Conservation (phyloP, 352 stramenopile species). For the Phytophthora quininea region DNA sequence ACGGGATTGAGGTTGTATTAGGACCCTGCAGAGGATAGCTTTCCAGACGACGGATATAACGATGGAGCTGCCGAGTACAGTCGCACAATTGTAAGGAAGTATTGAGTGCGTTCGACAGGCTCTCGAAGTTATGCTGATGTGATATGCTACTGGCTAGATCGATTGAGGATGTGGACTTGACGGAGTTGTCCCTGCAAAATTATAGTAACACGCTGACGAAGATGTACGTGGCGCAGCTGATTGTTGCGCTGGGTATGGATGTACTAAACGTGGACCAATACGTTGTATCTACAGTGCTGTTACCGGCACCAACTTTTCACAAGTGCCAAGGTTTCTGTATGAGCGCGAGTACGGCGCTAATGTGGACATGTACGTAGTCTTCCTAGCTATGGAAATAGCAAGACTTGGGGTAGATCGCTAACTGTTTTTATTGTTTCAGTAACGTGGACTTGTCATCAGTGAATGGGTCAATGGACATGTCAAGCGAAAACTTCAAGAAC, state of each 20-base stretch:
- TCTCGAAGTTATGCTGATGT: too few species aligned
- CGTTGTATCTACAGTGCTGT: slow-evolving; percentile 25
- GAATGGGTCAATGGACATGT: not conserved
- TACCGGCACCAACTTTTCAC: slow-evolving; percentile 16
- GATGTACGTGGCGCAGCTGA: slow-evolving; percentile 1
- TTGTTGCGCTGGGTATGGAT: not conserved
- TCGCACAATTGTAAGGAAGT: not conserved
- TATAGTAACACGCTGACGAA: not conserved
- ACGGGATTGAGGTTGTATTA: too few species aligned
- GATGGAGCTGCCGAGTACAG: not conserved
- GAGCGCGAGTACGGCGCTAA: slow-evolving; percentile 23
- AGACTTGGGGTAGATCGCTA: too few species aligned
- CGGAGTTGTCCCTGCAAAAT: not conserved
- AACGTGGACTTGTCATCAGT: not conserved
- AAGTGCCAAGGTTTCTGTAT: slow-evolving; percentile 40
- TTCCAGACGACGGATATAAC: too few species aligned
- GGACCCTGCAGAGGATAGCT: too few species aligned
- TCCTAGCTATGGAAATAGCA: too few species aligned
- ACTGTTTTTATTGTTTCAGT: not conserved
- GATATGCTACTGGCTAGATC: not conserved
- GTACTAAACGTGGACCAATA: not conserved
- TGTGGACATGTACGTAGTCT: slow-evolving; percentile 12
- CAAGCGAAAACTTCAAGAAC: not conserved
- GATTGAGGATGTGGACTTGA: not conserved
- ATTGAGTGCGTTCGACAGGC: too few species aligned